A percentile compares a stretch with the other conserved stretches of the same genome.
Evolutionary conservation across 345 rosid species (phyloP).

Genomic region (Gossypium arboreum): DNA sequence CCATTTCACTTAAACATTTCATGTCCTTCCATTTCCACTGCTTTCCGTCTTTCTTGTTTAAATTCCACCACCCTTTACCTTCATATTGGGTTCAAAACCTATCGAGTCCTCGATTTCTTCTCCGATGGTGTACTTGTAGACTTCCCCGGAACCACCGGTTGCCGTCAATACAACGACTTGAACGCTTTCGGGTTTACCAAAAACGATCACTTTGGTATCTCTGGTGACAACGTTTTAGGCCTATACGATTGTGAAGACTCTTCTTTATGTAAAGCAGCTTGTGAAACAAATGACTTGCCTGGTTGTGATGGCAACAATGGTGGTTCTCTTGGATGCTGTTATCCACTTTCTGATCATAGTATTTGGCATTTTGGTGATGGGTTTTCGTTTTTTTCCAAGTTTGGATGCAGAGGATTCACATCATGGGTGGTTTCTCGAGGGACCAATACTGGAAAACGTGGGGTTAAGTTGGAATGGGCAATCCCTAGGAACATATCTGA

Average conservation of each 20-base stretch:
- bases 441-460: slow-evolving; percentile 49
- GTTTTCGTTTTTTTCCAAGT: slow-evolving; percentile 61
- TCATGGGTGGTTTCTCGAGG: slow-evolving; percentile 70
- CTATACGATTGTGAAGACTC: slow-evolving; percentile 86
- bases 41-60: slow-evolving; percentile 54
- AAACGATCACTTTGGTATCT: slow-evolving; percentile 47
- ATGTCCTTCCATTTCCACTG: slow-evolving; percentile 32
- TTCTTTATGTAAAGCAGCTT: slow-evolving; percentile 61
- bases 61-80: slow-evolving; percentile 58
- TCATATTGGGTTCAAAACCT: slow-evolving; percentile 39
- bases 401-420: slow-evolving; percentile 77
- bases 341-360: slow-evolving; percentile 72
- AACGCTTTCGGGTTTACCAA: slow-evolving; percentile 48
- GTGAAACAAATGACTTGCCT: slow-evolving; percentile 60
- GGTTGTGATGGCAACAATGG: slow-evolving; percentile 51
- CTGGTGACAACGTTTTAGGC: slow-evolving; percentile 64
- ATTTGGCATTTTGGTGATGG: slow-evolving; percentile 58
- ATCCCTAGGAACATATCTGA: slow-evolving; percentile 50
- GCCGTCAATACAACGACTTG: slow-evolving; percentile 65
- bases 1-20: slow-evolving; percentile 62
- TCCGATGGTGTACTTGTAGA: slow-evolving; percentile 66
- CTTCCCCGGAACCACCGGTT: slow-evolving; percentile 51
- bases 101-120: slow-evolving; percentile 59
- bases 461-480: slow-evolving; percentile 84
- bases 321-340: slow-evolving; percentile 67